Percentiles rank a stretch among this genome's conserved stretches.
Conservation (phyloP, 306 rosid species). For the Hippophae rhamnoides region DNA sequence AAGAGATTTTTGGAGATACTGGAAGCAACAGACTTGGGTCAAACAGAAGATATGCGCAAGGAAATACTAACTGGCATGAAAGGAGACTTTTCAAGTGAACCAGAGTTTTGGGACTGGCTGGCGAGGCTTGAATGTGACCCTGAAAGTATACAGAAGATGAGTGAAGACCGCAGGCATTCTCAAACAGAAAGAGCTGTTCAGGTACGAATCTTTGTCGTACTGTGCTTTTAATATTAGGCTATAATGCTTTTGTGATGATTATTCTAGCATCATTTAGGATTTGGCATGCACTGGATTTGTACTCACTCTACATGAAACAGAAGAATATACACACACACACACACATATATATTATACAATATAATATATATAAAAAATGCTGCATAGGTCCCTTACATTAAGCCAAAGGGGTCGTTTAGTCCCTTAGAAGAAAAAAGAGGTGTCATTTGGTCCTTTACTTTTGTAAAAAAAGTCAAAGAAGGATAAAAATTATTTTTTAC, state of each 20-base stretch:
- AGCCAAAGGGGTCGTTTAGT: too few species aligned
- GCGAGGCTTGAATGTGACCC: slow-evolving; percentile 52
- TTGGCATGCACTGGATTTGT: neutral
- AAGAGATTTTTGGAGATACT: slow-evolving; percentile 66
- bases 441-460: too few species aligned
- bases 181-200: slow-evolving; percentile 50
- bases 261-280: neutral
- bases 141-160: slow-evolving; percentile 23
- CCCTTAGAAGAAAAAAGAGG: too few species aligned
- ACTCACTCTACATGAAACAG: neutral
- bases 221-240: slow-evolving; percentile 5
- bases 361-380: too few species aligned
- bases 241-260: slow-evolving; percentile 9
- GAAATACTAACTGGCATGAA: slow-evolving; percentile 59
- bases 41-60: slow-evolving; percentile 47
- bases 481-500: too few species aligned
- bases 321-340: neutral
- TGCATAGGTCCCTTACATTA: too few species aligned
- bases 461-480: too few species aligned
- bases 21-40: slow-evolving; percentile 62
- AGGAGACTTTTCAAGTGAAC: slow-evolving; percentile 54
- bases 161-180: slow-evolving; percentile 34
- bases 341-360: neutral
- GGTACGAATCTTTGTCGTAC: slow-evolving; percentile 36
- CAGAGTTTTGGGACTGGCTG: slow-evolving; percentile 88